Evolutionary conservation across 306 rosid species (phyloP).

Genomic region (Carpinus fangiana): DNA sequence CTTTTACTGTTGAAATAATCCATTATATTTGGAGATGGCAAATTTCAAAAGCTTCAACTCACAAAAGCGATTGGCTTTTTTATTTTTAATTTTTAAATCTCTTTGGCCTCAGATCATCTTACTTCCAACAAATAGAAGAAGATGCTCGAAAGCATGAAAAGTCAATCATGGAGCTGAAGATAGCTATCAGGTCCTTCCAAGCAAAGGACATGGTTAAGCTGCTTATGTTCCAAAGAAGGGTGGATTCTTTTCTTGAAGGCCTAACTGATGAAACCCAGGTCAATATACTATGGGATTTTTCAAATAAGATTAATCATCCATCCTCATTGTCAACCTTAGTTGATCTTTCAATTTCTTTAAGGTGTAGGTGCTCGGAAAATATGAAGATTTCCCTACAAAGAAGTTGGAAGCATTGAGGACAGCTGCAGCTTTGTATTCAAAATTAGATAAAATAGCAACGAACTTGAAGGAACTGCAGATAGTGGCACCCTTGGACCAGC

Average conservation of each 20-base stretch:
- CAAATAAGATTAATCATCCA: not conserved
- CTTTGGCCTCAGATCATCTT: slow-evolving; percentile 20
- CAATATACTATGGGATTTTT: not conserved
- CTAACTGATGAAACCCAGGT: slow-evolving; percentile 46
- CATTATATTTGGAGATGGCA: not conserved
- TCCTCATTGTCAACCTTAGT: not conserved
- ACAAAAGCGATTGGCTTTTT: too few species aligned
- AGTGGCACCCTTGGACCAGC: slow-evolving; percentile 1
- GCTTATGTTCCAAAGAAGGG: slow-evolving; percentile 29
- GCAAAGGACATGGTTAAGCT: slow-evolving; percentile 34
- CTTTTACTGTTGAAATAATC: not conserved
- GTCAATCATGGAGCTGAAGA: slow-evolving; percentile 19
- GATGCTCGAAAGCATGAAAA: not conserved
- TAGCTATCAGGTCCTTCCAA: slow-evolving; percentile 32
- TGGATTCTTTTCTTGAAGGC: slow-evolving; percentile 29
- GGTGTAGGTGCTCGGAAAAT: slow-evolving; percentile 3
- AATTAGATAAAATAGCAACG: slow-evolving; percentile 18
- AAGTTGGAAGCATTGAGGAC: slow-evolving; percentile 42
- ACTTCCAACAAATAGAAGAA: slow-evolving; percentile 34
- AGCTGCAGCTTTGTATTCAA: slow-evolving; percentile 36
- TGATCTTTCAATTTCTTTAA: not conserved
- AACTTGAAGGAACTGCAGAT: not conserved
- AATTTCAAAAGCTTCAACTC: not conserved
- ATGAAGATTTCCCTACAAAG: slow-evolving; percentile 27
- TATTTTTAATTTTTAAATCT: not conserved